These are phyloP conservation scores for Carex arenaria DNA, from an alignment of 202 grass and related monocot species.

Conservation along the genomic window DNA sequence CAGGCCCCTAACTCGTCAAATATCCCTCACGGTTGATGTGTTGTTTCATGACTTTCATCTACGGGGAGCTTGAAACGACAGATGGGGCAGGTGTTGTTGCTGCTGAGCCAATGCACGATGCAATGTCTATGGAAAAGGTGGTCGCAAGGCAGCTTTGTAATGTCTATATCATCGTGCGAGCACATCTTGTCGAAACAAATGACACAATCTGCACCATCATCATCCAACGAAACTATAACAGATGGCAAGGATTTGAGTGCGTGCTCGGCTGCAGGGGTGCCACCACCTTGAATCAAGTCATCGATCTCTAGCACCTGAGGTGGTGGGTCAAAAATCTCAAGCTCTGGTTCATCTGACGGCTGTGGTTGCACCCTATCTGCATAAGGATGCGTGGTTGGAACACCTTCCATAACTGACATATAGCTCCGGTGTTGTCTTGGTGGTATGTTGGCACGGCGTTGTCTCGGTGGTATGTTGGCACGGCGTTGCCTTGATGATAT, in stretches of 20 bases:
- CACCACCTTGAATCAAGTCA: too few relatives aligned
- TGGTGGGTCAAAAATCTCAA: not conserved
- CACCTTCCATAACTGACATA: not conserved
- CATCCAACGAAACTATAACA: constrained; percentile 25
- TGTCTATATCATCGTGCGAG: not conserved
- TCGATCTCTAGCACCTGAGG: not conserved
- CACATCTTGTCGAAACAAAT: constrained; percentile 66
- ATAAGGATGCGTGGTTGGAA: not conserved
- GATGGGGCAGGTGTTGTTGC: constrained; percentile 64
- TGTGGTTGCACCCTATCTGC: not conserved
- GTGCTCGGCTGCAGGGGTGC: constrained; percentile 33
- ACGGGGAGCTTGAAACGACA: constrained; percentile 56
- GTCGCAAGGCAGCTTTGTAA: constrained; percentile 57
- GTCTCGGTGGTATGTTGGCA: not conserved
- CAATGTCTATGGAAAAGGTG: constrained; percentile 69
- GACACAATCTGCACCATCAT: constrained; percentile 13
- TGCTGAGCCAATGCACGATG: constrained; percentile 64
- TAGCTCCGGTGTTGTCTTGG: not conserved
- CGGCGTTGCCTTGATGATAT: not conserved
- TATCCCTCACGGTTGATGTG: too few relatives aligned
- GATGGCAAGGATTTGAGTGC: constrained; percentile 53
- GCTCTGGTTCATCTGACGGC: not conserved
- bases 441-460: not conserved
- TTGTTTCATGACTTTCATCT: not conserved
- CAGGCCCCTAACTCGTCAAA: too few relatives aligned